These are phyloP conservation scores for Xanthoconium stramineum DNA, from an alignment of 768 basidiomycete genomes.

Conservation along the genomic window DNA sequence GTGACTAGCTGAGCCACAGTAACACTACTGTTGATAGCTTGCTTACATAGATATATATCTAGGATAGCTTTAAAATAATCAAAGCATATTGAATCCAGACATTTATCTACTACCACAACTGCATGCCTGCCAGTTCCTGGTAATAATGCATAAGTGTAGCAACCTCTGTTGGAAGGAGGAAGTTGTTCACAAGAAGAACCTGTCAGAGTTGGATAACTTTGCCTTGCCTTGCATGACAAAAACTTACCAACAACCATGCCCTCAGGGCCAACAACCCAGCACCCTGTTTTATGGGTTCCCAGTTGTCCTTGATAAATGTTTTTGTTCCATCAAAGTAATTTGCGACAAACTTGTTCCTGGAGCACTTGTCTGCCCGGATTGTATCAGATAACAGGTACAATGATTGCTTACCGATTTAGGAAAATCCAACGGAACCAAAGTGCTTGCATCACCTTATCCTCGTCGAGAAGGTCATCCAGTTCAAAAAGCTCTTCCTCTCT, in stretches of 20 bases:
- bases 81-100: background rate
- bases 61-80: background rate
- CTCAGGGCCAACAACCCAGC: constrained; percentile 67
- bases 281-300: constrained; percentile 63
- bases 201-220: constrained; percentile 19
- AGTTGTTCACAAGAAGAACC: constrained; percentile 55
- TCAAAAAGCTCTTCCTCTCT: constrained; percentile 77
- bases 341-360: constrained; percentile 53
- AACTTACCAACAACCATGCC: constrained; percentile 55
- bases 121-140: constrained; percentile 47
- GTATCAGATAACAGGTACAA: background rate
- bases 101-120: constrained; percentile 29
- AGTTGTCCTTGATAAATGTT: constrained; percentile 57
- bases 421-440: constrained; percentile 77
- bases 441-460: constrained; percentile 77
- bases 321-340: constrained; percentile 52
- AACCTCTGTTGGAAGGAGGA: constrained; percentile 49
- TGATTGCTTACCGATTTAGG: constrained; percentile 47
- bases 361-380: background rate
- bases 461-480: constrained; percentile 64
- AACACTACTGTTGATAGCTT: too few species aligned
- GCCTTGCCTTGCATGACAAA: background rate
- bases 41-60: background rate
- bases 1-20: too few species aligned
- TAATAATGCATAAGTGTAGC: constrained; percentile 52